Conservation (phyloP, 1,284 basidiomycete genomes). For the Sporisorium iseilematis-ciliati region DNA sequence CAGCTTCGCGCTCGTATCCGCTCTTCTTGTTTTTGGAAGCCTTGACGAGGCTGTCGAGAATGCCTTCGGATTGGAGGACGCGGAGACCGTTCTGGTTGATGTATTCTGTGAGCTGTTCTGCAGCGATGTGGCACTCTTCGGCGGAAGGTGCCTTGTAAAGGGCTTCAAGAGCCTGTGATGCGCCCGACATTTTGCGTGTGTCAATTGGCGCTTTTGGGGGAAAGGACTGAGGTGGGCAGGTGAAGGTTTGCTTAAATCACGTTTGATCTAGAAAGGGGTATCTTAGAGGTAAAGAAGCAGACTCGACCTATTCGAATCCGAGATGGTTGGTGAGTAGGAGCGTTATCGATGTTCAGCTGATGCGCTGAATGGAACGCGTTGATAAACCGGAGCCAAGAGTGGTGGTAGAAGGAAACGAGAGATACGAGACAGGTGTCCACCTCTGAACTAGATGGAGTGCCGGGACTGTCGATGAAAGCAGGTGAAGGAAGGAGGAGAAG, state of each 20-base stretch:
- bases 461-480: conserved; percentile 22
- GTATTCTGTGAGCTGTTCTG: conserved; percentile 69
- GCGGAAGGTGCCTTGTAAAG: conserved; percentile 62
- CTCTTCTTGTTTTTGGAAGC: conserved; percentile 86
- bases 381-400: conserved; percentile 27
- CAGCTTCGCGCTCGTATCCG: conserved; percentile 91
- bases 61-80: conserved; percentile 66
- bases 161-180: conserved; percentile 47
- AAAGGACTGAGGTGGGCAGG: background rate
- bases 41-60: conserved; percentile 69
- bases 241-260: background rate
- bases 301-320: too few relatives aligned
- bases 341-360: conserved; percentile 19
- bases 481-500: conserved; percentile 20
- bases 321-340: background rate
- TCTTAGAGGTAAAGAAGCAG: conserved; percentile 3
- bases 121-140: conserved; percentile 64
- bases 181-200: conserved; percentile 31
- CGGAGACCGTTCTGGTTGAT: conserved; percentile 69
- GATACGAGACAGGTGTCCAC: conserved; percentile 1
- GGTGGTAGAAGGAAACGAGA: conserved; percentile 25
- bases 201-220: conserved; percentile 14
- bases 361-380: conserved; percentile 5
- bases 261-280: conserved; percentile 11
- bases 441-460: conserved; percentile 7